These are phyloP conservation scores for Neurospora terricola DNA, from an alignment of 495 filamentous ascomycete species.

Conservation along the genomic window DNA sequence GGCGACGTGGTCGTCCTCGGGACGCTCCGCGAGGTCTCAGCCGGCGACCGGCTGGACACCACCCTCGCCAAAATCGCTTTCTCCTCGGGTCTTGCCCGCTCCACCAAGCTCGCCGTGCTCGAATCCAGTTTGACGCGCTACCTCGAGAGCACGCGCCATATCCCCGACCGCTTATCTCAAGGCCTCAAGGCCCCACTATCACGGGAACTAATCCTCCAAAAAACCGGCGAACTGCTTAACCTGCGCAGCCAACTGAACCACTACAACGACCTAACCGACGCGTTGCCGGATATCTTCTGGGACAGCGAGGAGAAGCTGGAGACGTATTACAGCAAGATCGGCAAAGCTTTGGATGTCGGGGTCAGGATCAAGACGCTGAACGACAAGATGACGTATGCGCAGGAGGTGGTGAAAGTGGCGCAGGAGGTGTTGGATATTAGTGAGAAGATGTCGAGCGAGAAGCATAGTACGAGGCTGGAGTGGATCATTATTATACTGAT, in stretches of 20 bases:
- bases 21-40: slow-evolving; percentile 42
- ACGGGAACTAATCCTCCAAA: slow-evolving; percentile 56
- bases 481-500: slow-evolving; percentile 97
- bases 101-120: slow-evolving; percentile 91
- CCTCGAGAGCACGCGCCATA: slow-evolving; percentile 70
- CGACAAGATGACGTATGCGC: slow-evolving; percentile 95
- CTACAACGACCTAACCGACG: slow-evolving; percentile 93
- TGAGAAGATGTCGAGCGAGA: slow-evolving; percentile 81
- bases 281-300: slow-evolving; percentile 94
- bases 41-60: slow-evolving; percentile 48
- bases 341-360: slow-evolving; percentile 81
- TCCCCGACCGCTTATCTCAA: slow-evolving; percentile 60
- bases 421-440: slow-evolving; percentile 88
- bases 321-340: slow-evolving; percentile 89
- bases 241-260: slow-evolving; percentile 90
- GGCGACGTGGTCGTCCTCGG: slow-evolving; percentile 88
- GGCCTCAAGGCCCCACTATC: slow-evolving; percentile 20
- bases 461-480: slow-evolving; percentile 77
- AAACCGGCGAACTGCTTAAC: slow-evolving; percentile 86
- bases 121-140: slow-evolving; percentile 76
- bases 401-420: slow-evolving; percentile 85
- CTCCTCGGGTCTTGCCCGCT: slow-evolving; percentile 86
- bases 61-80: slow-evolving; percentile 92
- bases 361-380: slow-evolving; percentile 87
- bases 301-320: slow-evolving; percentile 84